A percentile compares a stretch with the other conserved stretches of the same genome.
These are phyloP conservation scores for Calonectria hawksworthii DNA, from an alignment of 2,329 filamentous ascomycete genomes.

Conservation along the genomic window DNA sequence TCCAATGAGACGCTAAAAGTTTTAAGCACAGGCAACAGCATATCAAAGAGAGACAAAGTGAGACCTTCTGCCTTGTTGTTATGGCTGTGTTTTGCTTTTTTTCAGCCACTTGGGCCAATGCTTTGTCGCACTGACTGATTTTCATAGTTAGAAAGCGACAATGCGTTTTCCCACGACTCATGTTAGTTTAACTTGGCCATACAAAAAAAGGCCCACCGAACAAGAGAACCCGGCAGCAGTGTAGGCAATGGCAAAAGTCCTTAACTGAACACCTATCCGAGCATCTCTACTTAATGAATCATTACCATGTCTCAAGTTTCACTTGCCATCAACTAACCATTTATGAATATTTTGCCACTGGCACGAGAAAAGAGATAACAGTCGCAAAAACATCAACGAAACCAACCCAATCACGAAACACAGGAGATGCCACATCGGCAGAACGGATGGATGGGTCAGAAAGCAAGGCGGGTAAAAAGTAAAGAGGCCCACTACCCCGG, in stretches of 20 bases:
- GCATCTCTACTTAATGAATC: neutral
- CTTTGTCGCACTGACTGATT: conserved; percentile 1
- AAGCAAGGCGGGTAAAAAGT: neutral
- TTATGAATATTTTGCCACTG: neutral
- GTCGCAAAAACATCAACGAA: neutral
- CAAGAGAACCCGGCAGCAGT: neutral
- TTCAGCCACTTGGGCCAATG: neutral
- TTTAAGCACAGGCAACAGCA: neutral
- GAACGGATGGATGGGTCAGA: neutral
- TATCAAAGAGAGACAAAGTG: conserved; percentile 10
- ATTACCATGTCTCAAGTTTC: neutral
- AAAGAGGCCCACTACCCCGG: neutral
- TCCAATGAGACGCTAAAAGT: neutral
- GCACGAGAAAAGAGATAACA: neutral
- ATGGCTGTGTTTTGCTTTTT: neutral
- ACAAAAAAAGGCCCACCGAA: neutral
- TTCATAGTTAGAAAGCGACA: neutral
- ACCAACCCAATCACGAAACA: neutral
- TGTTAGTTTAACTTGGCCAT: neutral
- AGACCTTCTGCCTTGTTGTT: neutral
- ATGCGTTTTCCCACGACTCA: conserved; percentile 2
- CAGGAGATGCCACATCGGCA: neutral
- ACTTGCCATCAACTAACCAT: neutral
- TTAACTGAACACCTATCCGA: neutral
- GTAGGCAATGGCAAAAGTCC: neutral